Evolutionary conservation across 1,284 basidiomycete genomes (phyloP).

Genomic region (Athelia sp.): DNA sequence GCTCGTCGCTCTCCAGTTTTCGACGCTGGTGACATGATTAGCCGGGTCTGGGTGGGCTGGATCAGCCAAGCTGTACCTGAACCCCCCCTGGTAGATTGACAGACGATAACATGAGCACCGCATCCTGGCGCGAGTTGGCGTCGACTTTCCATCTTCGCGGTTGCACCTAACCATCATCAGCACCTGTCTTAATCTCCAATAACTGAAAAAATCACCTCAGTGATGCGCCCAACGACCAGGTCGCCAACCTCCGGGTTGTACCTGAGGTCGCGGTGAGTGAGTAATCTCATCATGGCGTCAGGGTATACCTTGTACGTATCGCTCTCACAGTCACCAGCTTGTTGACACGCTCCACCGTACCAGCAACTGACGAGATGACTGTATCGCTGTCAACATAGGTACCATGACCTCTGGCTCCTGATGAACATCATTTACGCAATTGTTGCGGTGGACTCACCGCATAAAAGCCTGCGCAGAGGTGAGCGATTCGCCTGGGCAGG

Average conservation of each 20-base stretch:
- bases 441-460: conserved; percentile 46
- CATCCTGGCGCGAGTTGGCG: conserved; percentile 89
- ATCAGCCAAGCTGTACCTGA: conserved; percentile 50
- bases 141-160: conserved; percentile 98
- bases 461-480: conserved; percentile 77
- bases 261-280: conserved; percentile 35
- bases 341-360: conserved; percentile 91
- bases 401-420: conserved; percentile 77
- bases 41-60: background rate
- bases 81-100: conserved; percentile 98
- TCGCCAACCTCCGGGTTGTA: conserved; percentile 99
- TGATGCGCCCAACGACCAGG: conserved; percentile 93
- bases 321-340: conserved; percentile 91
- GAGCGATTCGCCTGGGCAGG: conserved; percentile 69
- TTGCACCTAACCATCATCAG: conserved; percentile 60
- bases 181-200: background rate
- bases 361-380: conserved; percentile 87
- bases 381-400: conserved; percentile 87
- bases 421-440: conserved; percentile 8
- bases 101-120: conserved; percentile 93
- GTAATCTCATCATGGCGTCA: background rate
- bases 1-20: conserved; percentile 96
- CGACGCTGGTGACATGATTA: conserved; percentile 56
- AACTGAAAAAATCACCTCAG: conserved; percentile 57
- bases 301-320: conserved; percentile 74